These are phyloP conservation scores for Coelastrella sp. DNA, from an alignment of 139 green algal species.

Conservation along the genomic window DNA sequence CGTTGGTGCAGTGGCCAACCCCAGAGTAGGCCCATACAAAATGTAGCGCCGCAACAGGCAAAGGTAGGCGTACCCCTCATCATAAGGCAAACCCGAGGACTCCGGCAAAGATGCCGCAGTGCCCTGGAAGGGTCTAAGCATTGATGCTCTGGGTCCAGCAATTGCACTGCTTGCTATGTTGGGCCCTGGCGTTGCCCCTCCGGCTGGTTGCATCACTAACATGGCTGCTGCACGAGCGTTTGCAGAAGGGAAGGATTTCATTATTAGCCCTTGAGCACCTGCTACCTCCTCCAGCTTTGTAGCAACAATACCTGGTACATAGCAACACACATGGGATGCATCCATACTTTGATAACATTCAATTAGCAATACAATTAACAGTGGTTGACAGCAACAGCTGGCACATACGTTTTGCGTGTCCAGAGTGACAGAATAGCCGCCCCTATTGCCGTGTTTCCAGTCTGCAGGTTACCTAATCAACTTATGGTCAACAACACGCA, in stretches of 20 bases:
- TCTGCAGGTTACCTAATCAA: too few species aligned
- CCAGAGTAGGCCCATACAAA: conserved; percentile 37
- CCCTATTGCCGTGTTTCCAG: too few species aligned
- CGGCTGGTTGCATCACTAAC: too few species aligned
- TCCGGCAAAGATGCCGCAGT: conserved; percentile 33
- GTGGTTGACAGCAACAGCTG: too few species aligned
- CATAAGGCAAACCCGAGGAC: conserved; percentile 41
- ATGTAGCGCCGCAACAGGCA: conserved; percentile 31
- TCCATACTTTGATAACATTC: neutral
- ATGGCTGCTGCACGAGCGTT: neutral
- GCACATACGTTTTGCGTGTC: too few species aligned
- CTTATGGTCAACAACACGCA: too few species aligned
- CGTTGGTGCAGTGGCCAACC: neutral
- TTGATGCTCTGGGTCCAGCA: neutral
- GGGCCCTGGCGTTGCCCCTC: neutral
- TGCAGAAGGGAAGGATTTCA: too few species aligned
- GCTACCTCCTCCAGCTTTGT: neutral
- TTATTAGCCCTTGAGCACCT: neutral
- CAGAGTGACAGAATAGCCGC: too few species aligned
- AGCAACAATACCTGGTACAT: conserved; percentile 18
- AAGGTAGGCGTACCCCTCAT: conserved; percentile 38
- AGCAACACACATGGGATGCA: neutral
- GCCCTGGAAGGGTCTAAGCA: conserved; percentile 21
- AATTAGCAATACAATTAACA: too few species aligned
- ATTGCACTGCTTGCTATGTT: neutral